Base-by-base conservation (phyloP, 495 filamentous ascomycete species). In the Aspergillus biplanus region DNA sequence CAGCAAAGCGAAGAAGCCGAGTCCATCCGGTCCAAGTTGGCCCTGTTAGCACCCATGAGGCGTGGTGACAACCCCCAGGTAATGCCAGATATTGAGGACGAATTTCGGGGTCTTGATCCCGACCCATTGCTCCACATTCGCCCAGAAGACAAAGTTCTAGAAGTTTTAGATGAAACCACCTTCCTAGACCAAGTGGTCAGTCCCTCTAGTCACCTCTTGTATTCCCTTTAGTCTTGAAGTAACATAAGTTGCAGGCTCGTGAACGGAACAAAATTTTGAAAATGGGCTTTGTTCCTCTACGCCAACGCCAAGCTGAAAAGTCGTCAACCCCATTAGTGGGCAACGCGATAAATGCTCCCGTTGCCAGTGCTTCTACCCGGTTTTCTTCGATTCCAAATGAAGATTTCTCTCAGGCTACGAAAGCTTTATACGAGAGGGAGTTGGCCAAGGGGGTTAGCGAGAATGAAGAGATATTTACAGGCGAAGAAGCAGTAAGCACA, bases 381-480 rank as follows among this genome's bases (percentile, higher is more conserved):
- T 96, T 96, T 69, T 88, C 93, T 4, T 75, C 88, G 5, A 80
- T 86, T 31, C 84, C 84, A 13, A 90, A 91, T 63, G 92, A 94
- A 63, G 92, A 97, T 71, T 96, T 93, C 68, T 96, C 93, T 0
- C 90, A 93, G 65, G 92, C 93, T 5, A 95, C 93, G 33, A 96
- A 90, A 71, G 92, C 92, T 9, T 73, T 97, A 5, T 98, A 97
- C 65, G 93, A 98, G 68, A 85, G 92, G 54, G 95, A 99, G 73
- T 88, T 97, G 48, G 94, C 96, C 9, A 90, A 92, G 62, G 96
- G 94, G 0, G 86, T 99, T 6, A 85, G 87, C 63, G 95, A 97
- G 66, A 92, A 95, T 67, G 95, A 99, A 70, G 95, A 98, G 74
- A 96, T 99, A 34, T 97, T 99, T 68, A 87, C 93, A 0, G 90